phyloP scores from a whole-genome alignment of 257 asterid species.

The Solanum ossicruentum region DNA sequence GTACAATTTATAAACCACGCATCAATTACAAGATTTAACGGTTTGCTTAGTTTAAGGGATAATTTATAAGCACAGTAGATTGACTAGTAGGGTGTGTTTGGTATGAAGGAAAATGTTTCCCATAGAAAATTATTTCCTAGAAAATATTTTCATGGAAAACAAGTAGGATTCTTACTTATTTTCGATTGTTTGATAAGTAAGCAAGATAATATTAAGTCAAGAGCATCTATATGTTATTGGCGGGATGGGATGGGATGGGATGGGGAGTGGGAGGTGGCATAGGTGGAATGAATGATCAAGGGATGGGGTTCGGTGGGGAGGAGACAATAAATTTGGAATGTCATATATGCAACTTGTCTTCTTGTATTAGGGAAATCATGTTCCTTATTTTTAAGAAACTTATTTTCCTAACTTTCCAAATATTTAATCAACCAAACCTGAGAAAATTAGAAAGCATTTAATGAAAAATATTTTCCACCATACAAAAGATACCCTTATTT shows the following conservation, averaged over 20 bases:
- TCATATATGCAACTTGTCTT: background rate
- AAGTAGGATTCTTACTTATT: background rate
- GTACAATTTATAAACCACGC: background rate
- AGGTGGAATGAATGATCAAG: background rate
- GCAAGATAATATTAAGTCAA: background rate
- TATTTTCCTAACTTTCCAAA: background rate
- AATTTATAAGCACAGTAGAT: background rate
- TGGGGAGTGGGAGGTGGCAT: background rate
- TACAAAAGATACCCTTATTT: background rate
- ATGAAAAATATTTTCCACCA: background rate
- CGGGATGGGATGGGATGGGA: background rate
- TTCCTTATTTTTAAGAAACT: background rate
- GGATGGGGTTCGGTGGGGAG: background rate
- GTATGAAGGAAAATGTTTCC: background rate
- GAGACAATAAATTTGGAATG: background rate
- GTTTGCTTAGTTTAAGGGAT: background rate
- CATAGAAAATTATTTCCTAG: background rate
- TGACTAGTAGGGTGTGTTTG: background rate
- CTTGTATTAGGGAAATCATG: background rate
- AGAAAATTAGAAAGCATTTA: background rate
- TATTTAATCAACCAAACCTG: background rate
- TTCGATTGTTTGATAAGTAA: background rate
- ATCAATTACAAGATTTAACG: background rate
- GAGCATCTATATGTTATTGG: background rate
- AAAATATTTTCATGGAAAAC: background rate